Evolutionary conservation across 2,329 filamentous ascomycete species (phyloP).

Genomic region (Rhynchosporium agropyri): DNA sequence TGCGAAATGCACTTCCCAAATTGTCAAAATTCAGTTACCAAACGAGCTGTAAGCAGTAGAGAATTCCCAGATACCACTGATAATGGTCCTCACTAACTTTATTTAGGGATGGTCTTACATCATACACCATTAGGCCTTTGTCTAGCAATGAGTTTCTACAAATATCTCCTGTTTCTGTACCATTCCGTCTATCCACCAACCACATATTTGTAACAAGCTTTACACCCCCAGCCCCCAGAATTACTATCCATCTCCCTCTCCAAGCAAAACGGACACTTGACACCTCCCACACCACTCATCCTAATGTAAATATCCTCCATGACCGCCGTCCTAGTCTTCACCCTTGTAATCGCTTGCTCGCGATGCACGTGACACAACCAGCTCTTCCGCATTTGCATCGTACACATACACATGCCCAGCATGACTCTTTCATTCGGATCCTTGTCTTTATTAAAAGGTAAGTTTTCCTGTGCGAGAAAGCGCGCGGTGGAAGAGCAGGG

Average conservation of each 20-base stretch:
- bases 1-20: too few relatives aligned
- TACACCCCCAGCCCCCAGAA: background rate
- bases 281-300: background rate
- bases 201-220: background rate
- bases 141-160: too few relatives aligned
- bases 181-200: background rate
- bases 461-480: background rate
- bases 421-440: background rate
- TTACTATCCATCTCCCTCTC: background rate
- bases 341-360: background rate
- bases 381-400: background rate
- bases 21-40: too few relatives aligned
- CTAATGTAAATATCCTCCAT: background rate
- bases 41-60: too few relatives aligned
- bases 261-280: background rate
- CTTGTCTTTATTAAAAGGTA: background rate
- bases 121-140: too few relatives aligned
- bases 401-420: background rate
- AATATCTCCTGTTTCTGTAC: too few relatives aligned
- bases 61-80: too few relatives aligned
- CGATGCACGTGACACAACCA: slow-evolving; percentile 2
- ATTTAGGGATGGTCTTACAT: too few relatives aligned
- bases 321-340: background rate
- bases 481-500: background rate
- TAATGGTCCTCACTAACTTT: too few relatives aligned